These are phyloP conservation scores for Suillus subluteus DNA, from an alignment of 768 basidiomycete genomes.

Conservation along the genomic window DNA sequence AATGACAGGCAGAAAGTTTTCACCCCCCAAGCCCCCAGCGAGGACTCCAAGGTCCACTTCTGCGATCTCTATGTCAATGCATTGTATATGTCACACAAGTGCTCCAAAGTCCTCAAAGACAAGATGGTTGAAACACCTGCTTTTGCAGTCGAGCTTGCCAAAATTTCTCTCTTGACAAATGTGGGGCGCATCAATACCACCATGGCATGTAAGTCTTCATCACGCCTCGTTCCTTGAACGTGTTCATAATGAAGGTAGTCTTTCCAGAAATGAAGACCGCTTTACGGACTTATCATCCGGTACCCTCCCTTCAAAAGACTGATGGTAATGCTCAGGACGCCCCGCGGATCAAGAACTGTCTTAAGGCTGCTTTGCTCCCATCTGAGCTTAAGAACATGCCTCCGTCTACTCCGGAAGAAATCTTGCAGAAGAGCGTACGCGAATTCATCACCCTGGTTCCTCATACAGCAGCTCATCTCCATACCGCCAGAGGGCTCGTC, in stretches of 20 bases:
- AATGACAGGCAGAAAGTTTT: slow-evolving; percentile 69
- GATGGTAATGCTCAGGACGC: slow-evolving; percentile 90
- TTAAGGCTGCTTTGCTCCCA: slow-evolving; percentile 79
- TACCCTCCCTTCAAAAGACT: slow-evolving; percentile 86
- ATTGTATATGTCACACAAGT: slow-evolving; percentile 78
- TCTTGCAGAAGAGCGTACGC: slow-evolving; percentile 64
- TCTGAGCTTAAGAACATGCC: slow-evolving; percentile 66
- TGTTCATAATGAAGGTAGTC: slow-evolving; percentile 49
- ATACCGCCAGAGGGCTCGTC: slow-evolving; percentile 51
- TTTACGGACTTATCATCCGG: slow-evolving; percentile 85
- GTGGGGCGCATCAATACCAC: slow-evolving; percentile 93
- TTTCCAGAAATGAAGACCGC: slow-evolving; percentile 95
- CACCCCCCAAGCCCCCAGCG: slow-evolving; percentile 60
- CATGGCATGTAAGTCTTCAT: slow-evolving; percentile 69
- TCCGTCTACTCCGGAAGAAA: slow-evolving; percentile 76
- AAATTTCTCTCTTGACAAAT: slow-evolving; percentile 85
- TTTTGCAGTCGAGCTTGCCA: slow-evolving; percentile 79
- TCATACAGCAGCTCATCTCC: slow-evolving; percentile 16
- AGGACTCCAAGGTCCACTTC: slow-evolving; percentile 65
- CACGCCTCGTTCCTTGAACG: slow-evolving; percentile 14
- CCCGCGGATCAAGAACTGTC: slow-evolving; percentile 87
- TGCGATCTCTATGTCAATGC: slow-evolving; percentile 84
- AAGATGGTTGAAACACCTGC: slow-evolving; percentile 84
- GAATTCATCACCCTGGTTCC: slow-evolving; percentile 27
- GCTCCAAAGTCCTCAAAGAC: slow-evolving; percentile 85